These are phyloP conservation scores for Pseudocercospora ulei DNA, from an alignment of 2,329 filamentous ascomycete genomes.

Conservation along the genomic window DNA sequence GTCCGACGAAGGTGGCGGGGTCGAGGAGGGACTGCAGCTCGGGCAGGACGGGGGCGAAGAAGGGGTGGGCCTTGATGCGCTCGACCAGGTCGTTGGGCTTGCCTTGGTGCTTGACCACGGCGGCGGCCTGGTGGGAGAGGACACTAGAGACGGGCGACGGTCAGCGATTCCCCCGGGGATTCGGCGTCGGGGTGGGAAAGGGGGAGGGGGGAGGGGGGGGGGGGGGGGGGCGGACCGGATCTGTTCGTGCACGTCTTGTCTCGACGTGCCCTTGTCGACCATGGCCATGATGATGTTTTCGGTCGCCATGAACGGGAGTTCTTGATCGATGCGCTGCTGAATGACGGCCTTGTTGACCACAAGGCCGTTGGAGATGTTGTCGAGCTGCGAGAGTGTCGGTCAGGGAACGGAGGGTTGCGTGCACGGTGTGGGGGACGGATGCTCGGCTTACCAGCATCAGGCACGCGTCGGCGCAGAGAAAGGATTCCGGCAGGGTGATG, in stretches of 20 bases:
- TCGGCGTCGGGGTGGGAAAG: conserved; percentile 65
- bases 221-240: conserved; percentile 44
- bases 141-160: conserved; percentile 40
- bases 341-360: conserved; percentile 72
- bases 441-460: conserved; percentile 44
- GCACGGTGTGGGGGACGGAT: background rate
- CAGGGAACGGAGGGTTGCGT: too few relatives aligned
- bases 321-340: conserved; percentile 55
- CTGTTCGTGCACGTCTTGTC: conserved; percentile 78
- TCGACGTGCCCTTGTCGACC: conserved; percentile 57
- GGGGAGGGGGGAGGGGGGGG: conserved; percentile 39
- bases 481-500: conserved; percentile 43
- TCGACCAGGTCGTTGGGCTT: conserved; percentile 72
- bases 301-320: conserved; percentile 61
- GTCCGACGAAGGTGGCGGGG: conserved; percentile 34
- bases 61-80: conserved; percentile 60
- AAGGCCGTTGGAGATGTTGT: conserved; percentile 63
- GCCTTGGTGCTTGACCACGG: conserved; percentile 61
- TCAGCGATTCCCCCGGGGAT: too few relatives aligned
- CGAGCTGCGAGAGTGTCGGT: conserved; percentile 32
- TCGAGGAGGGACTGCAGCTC: conserved; percentile 36
- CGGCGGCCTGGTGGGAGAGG: conserved; percentile 63
- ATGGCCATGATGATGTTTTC: conserved; percentile 69
- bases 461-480: conserved; percentile 47
- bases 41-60: conserved; percentile 50